A percentile compares a stretch with the other conserved stretches of the same genome.
These are phyloP conservation scores for Peronosclerospora sorghi DNA, from an alignment of 352 stramenopile genomes.

Conservation along the genomic window DNA sequence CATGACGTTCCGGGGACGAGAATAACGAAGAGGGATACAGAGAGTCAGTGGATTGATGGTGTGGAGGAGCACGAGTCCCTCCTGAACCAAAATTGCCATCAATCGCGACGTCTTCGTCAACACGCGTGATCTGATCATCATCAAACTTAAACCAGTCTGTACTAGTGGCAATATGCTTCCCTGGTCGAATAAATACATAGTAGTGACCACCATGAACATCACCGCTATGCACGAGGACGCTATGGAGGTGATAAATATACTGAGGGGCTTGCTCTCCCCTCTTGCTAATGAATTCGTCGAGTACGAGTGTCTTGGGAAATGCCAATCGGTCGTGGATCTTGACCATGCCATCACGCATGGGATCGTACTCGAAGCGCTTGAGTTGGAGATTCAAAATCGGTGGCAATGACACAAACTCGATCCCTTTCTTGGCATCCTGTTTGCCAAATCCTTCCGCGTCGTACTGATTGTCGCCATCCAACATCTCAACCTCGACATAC, in stretches of 20 bases:
- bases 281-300: conserved; percentile 48
- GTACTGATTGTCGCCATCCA: conserved; percentile 92
- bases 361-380: conserved; percentile 85
- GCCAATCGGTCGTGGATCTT: conserved; percentile 86
- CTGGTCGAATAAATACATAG: conserved; percentile 83
- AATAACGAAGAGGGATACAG: conserved; percentile 42
- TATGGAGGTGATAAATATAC: conserved; percentile 74
- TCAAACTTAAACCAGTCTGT: conserved; percentile 78
- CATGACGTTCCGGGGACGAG: conserved; percentile 30
- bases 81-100: conserved; percentile 71
- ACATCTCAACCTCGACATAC: conserved; percentile 88
- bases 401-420: conserved; percentile 77
- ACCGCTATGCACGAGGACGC: conserved; percentile 76
- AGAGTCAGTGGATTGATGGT: conserved; percentile 16
- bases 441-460: conserved; percentile 82
- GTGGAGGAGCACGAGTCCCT: conserved; percentile 7
- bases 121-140: conserved; percentile 72
- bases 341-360: conserved; percentile 78
- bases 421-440: conserved; percentile 84
- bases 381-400: conserved; percentile 89
- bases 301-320: conserved; percentile 62
- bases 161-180: conserved; percentile 48
- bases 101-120: conserved; percentile 57
- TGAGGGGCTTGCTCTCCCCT: conserved; percentile 6
- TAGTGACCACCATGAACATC: conserved; percentile 84